A percentile compares a stretch with the other conserved stretches of the same genome.
Conservation (phyloP, 192 early-diverging fungal species). For the Linnemannia elongata region DNA sequence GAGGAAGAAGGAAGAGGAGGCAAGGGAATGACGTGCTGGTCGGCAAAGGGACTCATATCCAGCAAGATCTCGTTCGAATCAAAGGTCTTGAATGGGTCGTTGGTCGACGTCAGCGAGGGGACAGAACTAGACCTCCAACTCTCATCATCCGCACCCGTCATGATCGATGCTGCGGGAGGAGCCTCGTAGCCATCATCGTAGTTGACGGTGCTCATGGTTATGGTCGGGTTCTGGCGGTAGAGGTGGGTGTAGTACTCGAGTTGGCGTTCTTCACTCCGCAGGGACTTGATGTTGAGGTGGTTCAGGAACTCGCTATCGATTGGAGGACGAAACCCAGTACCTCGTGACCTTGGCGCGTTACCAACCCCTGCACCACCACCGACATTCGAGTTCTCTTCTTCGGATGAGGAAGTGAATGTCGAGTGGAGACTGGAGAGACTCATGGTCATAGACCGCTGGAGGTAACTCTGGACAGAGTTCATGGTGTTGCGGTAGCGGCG, state of each 20-base stretch:
- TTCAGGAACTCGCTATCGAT: constrained; percentile 36
- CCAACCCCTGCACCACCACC: not conserved
- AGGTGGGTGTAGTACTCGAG: constrained; percentile 34
- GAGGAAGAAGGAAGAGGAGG: not conserved
- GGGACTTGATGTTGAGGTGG: constrained; percentile 43
- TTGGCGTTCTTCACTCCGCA: constrained; percentile 28
- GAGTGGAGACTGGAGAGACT: constrained; percentile 26
- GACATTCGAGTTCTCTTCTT: constrained; percentile 1
- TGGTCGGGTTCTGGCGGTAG: constrained; percentile 34
- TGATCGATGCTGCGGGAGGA: not conserved
- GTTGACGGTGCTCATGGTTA: constrained; percentile 19
- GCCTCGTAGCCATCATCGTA: not conserved
- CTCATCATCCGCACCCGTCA: not conserved
- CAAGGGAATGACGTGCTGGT: constrained; percentile 1
- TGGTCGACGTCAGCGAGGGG: constrained; percentile 49
- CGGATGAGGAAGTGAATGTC: not conserved
- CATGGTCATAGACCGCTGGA: constrained; percentile 43
- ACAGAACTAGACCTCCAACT: constrained; percentile 41
- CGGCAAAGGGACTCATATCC: constrained; percentile 26
- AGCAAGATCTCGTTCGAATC: constrained; percentile 36
- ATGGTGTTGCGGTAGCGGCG: constrained; percentile 27
- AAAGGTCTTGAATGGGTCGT: constrained; percentile 54
- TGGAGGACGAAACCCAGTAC: constrained; percentile 18
- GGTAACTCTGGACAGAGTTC: constrained; percentile 44
- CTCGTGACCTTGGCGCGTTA: not conserved